A percentile compares a stretch with the other conserved stretches of the same genome.
Evolutionary conservation across 2,329 filamentous ascomycete species (phyloP).

Genomic region (Chaetomiaceae sp.): DNA sequence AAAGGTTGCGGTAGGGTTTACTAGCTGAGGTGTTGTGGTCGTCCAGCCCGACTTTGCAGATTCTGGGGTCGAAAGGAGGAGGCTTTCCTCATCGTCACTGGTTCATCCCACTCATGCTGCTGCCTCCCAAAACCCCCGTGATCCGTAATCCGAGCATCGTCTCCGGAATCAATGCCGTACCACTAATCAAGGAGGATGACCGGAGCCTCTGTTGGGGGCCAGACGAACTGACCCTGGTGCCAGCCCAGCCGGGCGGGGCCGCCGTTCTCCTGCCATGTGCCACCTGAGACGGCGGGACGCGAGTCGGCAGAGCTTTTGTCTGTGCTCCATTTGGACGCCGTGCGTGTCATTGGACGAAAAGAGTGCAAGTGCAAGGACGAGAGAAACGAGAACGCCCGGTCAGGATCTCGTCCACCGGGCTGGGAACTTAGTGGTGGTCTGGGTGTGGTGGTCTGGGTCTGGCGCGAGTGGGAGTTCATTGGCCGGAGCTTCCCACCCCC

Average conservation of each 20-base stretch:
- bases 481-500: constrained; percentile 12
- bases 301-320: not conserved
- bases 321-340: not conserved
- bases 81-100: not conserved
- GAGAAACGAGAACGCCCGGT: constrained; percentile 8
- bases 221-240: too few relatives aligned
- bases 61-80: too few relatives aligned
- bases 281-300: too few relatives aligned
- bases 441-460: constrained; percentile 1
- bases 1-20: not conserved
- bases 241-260: too few relatives aligned
- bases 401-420: constrained; percentile 21
- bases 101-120: not conserved
- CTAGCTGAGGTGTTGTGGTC: not conserved
- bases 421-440: constrained; percentile 20
- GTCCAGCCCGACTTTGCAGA: too few relatives aligned
- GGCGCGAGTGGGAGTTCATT: constrained; percentile 14
- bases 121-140: not conserved
- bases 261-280: not conserved
- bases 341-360: constrained; percentile 7
- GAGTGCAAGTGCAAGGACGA: not conserved
- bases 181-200: too few relatives aligned
- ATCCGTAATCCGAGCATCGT: too few relatives aligned
- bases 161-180: too few relatives aligned
- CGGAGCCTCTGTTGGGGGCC: not conserved